phyloP scores from a whole-genome alignment of 2,329 filamentous ascomycete genomes.

The Chaetothyriales sp. region DNA sequence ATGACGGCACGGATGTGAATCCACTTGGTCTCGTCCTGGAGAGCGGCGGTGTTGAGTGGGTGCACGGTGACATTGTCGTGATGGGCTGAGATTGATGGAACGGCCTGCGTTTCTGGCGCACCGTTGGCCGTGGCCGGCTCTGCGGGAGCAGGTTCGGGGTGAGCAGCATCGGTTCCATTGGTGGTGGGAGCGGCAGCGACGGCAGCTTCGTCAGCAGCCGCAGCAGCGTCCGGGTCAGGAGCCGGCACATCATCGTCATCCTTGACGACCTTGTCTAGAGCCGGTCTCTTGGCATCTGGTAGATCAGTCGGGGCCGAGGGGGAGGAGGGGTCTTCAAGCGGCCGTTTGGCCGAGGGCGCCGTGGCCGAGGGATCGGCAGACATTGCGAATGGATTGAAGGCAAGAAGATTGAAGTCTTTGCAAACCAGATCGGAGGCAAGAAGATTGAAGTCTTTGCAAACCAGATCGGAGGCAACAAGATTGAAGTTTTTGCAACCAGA shows the following conservation, averaged over 20 bases:
- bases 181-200: conserved; percentile 24
- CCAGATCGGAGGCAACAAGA: conserved; percentile 24
- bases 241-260: conserved; percentile 33
- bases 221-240: conserved; percentile 27
- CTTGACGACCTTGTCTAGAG: conserved; percentile 80
- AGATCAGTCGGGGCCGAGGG: conserved; percentile 83
- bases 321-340: conserved; percentile 91
- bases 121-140: conserved; percentile 4
- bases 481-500: conserved; percentile 36
- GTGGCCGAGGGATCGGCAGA: conserved; percentile 47
- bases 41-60: conserved; percentile 20
- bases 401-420: conserved; percentile 28
- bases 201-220: conserved; percentile 12
- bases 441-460: conserved; percentile 28
- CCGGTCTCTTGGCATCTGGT: conserved; percentile 91
- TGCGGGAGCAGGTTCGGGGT: conserved; percentile 49
- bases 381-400: conserved; percentile 42
- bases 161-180: conserved; percentile 42
- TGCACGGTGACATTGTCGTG: conserved; percentile 37
- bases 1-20: conserved; percentile 96
- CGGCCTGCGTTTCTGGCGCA: conserved; percentile 40
- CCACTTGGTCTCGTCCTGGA: conserved; percentile 87
- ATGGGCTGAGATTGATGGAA: conserved; percentile 43
- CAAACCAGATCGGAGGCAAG: conserved; percentile 24
- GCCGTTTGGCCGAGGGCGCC: conserved; percentile 57